Evolutionary conservation across 805 yeast species (phyloP), one percentile per base, ranked within the genome.

Genomic region (Hemisphaericaspora nanyangensis): DNA sequence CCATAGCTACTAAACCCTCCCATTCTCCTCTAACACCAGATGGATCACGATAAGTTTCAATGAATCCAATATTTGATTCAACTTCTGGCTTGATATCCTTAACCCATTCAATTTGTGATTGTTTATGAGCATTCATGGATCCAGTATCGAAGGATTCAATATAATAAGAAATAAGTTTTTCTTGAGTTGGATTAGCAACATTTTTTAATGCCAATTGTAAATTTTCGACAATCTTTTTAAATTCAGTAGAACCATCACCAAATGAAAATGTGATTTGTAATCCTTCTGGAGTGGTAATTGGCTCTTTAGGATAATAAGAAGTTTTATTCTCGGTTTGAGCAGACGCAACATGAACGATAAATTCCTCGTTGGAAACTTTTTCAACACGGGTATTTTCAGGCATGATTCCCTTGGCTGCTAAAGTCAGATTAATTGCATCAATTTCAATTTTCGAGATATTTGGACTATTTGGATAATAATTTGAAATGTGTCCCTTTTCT

Each of bases 11-110:
- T 34, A 88, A 66, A 20, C 95, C 87, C 65, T 88, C 96, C 91
- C 93, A 88, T 61, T 88, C 96, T 43, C 96, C 96, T 54, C 89
- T 76, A 34, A 87, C 86, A 34, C 95, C 95, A 24, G 90, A 77
- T 12, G 95, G 95, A 57, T 87, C 96, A 61, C 96, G 75, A 65
- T 88, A 88, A 20, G 96, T 88, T 65, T 88, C 96, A 50, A 88
- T 88, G 58, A 88, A 88, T 0, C 96, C 96, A 51, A 88, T 77
- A 57, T 88, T 87, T 32, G 91, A 80, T 63, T 69, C 75, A 12
- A 69, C 75, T 11, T 67, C 67, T 10, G 96, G 96, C 1, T 86
- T 82, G 37, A 84, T 61, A 59, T 88, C 96, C 56, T 85, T 85
- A 42, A 88, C 95, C 96, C 96, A 88, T 43, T 76, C 71, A 39